Conservation (phyloP, 108 stramenopile genomes). For the Halocafeteria seosinensis region DNA sequence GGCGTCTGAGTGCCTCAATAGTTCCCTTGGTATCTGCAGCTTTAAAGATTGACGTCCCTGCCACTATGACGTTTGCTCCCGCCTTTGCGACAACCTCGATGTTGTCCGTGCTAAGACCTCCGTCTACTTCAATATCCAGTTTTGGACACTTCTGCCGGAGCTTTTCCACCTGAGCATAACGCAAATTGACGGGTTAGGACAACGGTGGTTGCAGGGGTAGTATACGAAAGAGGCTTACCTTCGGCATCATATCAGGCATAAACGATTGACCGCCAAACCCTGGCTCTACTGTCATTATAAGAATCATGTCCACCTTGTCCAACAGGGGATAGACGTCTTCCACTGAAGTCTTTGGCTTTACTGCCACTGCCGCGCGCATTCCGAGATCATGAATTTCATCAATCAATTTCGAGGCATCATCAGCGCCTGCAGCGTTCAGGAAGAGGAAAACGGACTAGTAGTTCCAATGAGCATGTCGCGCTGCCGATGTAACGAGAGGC, state of each 20-base stretch:
- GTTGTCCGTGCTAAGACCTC: conserved; percentile 58
- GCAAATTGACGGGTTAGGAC: too few relatives aligned
- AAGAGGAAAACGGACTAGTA: too few relatives aligned
- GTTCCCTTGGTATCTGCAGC: conserved; percentile 34
- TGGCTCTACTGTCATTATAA: conserved; percentile 80
- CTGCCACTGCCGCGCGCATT: conserved; percentile 60
- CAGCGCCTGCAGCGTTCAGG: too few relatives aligned
- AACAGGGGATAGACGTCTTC: conserved; percentile 43
- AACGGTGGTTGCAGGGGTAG: too few relatives aligned
- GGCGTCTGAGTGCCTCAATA: conserved; percentile 32
- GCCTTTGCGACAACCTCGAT: conserved; percentile 59
- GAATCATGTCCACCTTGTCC: conserved; percentile 49
- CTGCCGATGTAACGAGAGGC: too few relatives aligned
- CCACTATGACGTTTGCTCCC: conserved; percentile 72
- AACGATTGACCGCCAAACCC: conserved; percentile 69
- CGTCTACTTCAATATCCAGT: conserved; percentile 69
- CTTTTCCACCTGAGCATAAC: too few relatives aligned
- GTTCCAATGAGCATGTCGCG: too few relatives aligned
- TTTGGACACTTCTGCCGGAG: conserved; percentile 46
- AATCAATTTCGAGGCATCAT: conserved; percentile 36
- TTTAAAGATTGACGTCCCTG: conserved; percentile 54
- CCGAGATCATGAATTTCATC: conserved; percentile 39
- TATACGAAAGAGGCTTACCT: too few relatives aligned
- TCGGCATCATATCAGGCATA: conserved; percentile 61
- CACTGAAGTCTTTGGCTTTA: conserved; percentile 64